Evolutionary conservation across 768 basidiomycete genomes (phyloP), one percentile per base, ranked within the genome.

Genomic region (Mycena vitilis): DNA sequence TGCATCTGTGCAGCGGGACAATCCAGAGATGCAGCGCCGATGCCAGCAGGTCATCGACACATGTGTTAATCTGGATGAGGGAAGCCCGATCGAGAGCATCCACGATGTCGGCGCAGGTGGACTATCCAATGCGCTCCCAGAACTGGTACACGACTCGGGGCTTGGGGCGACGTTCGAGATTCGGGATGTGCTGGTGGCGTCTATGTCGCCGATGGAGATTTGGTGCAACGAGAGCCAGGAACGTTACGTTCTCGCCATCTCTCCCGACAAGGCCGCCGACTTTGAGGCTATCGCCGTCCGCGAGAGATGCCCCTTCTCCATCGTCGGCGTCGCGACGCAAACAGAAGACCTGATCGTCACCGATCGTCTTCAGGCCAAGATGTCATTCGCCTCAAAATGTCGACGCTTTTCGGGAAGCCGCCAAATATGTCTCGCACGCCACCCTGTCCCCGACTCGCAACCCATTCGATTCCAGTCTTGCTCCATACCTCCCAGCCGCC

Each of bases 181-280:
- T 72, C 85, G 97, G 23, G 94, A 98, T 73, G 91, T 99, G 9
- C 86, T 95, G 30, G 90, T 98, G 47, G 97, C 87, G 25, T 92
- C 93, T 45, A 95, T 99, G 94, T 96, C 95, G 5, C 98, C 98
- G 0, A 98, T 99, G 97, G 97, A 99, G 81, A 98, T 99, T 57
- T 99, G 98, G 98, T 99, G 98, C 77, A 99, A 99, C 80, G 98
- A 99, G 81, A 93, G 91, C 71, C 98, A 99, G 82, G 98, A 99
- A 75, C 91, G 98, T 44, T 99, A 99, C 77, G 98, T 99, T 34
- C 86, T 99, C 37, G 98, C 98, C 11, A 87, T 99, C 67, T 87
- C 88, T 0, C 87, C 89, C 2, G 85, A 87, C 61, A 87, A 86
- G 65, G 82, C 90, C 23, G 78, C 80, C 2, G 78, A 81, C 6